These are phyloP conservation scores for Pyrrhoderma lamaoense DNA, from an alignment of 1,284 basidiomycete species.

Conservation along the genomic window DNA sequence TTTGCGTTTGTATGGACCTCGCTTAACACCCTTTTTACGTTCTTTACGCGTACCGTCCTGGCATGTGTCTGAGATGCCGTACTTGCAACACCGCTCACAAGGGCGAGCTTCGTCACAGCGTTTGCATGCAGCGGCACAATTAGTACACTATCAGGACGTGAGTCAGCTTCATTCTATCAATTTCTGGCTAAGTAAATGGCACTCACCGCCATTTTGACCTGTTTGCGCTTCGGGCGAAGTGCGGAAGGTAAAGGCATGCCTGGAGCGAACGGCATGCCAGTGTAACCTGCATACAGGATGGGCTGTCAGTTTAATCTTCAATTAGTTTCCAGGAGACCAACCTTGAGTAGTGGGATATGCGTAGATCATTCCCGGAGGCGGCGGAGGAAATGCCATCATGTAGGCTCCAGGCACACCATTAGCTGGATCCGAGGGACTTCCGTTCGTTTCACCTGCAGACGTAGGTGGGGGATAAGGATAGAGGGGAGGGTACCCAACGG, in stretches of 20 bases:
- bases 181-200: constrained; percentile 7
- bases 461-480: constrained; percentile 38
- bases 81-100: constrained; percentile 76
- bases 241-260: constrained; percentile 29
- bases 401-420: constrained; percentile 39
- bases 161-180: not conserved
- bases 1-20: constrained; percentile 80
- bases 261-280: constrained; percentile 34
- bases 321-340: not conserved
- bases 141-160: constrained; percentile 56
- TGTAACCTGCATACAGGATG: constrained; percentile 8
- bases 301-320: constrained; percentile 3
- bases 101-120: constrained; percentile 76
- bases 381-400: constrained; percentile 43
- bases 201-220: constrained; percentile 83
- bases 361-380: constrained; percentile 56
- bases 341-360: constrained; percentile 40
- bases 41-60: constrained; percentile 75
- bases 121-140: constrained; percentile 81
- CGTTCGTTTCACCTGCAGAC: constrained; percentile 30
- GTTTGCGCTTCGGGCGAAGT: constrained; percentile 62
- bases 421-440: constrained; percentile 27
- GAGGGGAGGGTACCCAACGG: constrained; percentile 41
- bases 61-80: constrained; percentile 64
- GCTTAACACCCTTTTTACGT: constrained; percentile 79